Evolutionary conservation across 2,329 filamentous ascomycete species (phyloP).

Genomic region (Phyllosticta citribraziliensis): DNA sequence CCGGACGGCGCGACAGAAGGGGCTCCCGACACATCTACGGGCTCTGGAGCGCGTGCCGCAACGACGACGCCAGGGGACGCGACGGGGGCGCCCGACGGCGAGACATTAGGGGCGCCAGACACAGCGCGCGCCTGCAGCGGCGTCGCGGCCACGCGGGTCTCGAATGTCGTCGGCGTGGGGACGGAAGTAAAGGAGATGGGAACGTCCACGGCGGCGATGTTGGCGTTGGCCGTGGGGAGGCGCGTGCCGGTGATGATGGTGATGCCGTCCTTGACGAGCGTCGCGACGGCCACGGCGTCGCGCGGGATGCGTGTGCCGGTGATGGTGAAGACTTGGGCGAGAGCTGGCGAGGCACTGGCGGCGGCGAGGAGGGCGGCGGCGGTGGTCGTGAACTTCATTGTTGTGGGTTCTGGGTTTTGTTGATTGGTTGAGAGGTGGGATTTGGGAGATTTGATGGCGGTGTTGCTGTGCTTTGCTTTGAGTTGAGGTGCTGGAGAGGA

Average conservation of each 20-base stretch:
- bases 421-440: too few species aligned
- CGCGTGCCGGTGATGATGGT: conserved; percentile 25
- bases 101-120: too few species aligned
- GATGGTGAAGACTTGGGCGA: neutral
- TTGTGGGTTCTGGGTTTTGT: neutral
- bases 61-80: too few species aligned
- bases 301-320: conserved; percentile 26
- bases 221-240: neutral
- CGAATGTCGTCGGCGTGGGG: neutral
- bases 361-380: neutral
- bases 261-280: conserved; percentile 39
- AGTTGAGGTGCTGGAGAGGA: neutral
- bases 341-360: neutral
- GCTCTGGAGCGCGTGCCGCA: too few species aligned
- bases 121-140: too few species aligned
- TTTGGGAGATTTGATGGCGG: neutral
- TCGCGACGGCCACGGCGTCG: conserved; percentile 32
- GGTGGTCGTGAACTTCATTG: neutral
- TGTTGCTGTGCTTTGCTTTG: neutral
- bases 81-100: too few species aligned
- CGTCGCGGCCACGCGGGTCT: neutral
- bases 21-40: too few species aligned
- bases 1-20: too few species aligned
- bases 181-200: neutral
- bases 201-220: neutral